Evolutionary conservation across 345 rosid species (phyloP).

Genomic region (Hibiscus trionum): DNA sequence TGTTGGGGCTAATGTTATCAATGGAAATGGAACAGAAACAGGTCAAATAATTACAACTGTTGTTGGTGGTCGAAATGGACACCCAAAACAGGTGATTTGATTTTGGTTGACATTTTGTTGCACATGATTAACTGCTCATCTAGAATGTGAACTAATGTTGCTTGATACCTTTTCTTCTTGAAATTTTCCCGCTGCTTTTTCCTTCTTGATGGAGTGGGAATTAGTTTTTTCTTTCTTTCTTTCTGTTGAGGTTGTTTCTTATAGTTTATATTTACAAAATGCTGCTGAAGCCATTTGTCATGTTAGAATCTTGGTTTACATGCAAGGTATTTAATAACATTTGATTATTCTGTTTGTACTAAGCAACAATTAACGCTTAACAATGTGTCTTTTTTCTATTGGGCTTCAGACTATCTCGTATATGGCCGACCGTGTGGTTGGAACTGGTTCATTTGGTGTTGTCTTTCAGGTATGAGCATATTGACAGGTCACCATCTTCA

Average conservation of each 20-base stretch:
- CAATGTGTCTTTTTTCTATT: constrained; percentile 5
- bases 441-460: constrained; percentile 89
- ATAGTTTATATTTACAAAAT: neutral
- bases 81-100: constrained; percentile 80
- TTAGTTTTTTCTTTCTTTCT: neutral
- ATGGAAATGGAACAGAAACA: constrained; percentile 74
- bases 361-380: neutral
- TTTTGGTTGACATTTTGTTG: neutral
- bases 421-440: constrained; percentile 82
- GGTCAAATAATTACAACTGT: constrained; percentile 83
- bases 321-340: neutral
- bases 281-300: neutral
- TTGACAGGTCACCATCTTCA: neutral
- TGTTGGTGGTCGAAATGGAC: constrained; percentile 78
- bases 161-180: neutral
- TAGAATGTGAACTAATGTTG: neutral
- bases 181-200: neutral
- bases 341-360: neutral
- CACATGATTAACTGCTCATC: neutral
- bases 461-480: constrained; percentile 63
- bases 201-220: neutral
- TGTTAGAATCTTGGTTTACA: neutral
- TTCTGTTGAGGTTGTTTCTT: neutral
- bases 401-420: constrained; percentile 55
- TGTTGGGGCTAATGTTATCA: constrained; percentile 52